These are phyloP conservation scores for Blastobotrys illinoisensis DNA, from an alignment of 1,139 yeast genomes.

Conservation along the genomic window DNA sequence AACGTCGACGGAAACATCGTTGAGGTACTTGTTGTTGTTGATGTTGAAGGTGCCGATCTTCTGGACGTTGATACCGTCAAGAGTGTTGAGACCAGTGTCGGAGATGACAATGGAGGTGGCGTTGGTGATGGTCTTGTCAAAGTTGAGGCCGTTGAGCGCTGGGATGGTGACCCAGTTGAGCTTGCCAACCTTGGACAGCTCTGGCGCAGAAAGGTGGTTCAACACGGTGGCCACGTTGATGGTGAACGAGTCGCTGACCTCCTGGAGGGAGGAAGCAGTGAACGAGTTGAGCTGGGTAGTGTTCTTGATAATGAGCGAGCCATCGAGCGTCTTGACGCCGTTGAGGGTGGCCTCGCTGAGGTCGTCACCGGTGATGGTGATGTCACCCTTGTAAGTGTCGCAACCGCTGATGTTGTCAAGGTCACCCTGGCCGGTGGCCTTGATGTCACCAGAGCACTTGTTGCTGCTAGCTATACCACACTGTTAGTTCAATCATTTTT, in stretches of 20 bases:
- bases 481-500: too few relatives aligned
- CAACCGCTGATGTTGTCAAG: slow-evolving; percentile 71
- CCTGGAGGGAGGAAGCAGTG: slow-evolving; percentile 71
- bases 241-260: slow-evolving; percentile 64
- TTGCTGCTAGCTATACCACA: slow-evolving; percentile 2
- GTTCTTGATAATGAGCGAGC: slow-evolving; percentile 63
- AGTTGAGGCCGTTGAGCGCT: slow-evolving; percentile 63
- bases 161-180: slow-evolving; percentile 80
- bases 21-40: slow-evolving; percentile 78
- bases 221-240: slow-evolving; percentile 64
- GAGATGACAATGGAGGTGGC: slow-evolving; percentile 72
- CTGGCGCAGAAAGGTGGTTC: slow-evolving; percentile 66
- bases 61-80: slow-evolving; percentile 75
- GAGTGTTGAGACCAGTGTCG: slow-evolving; percentile 76
- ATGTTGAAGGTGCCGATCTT: slow-evolving; percentile 71
- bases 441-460: slow-evolving; percentile 10
- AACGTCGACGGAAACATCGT: slow-evolving; percentile 67
- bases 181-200: slow-evolving; percentile 73
- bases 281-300: slow-evolving; percentile 58
- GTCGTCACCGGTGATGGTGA: slow-evolving; percentile 54
- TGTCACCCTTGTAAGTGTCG: slow-evolving; percentile 73
- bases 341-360: slow-evolving; percentile 41
- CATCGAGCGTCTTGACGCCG: slow-evolving; percentile 64
- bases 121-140: slow-evolving; percentile 66
- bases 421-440: slow-evolving; percentile 62